Conservation (phyloP, 1,139 yeast genomes). For the Sugiyamaella sp. region DNA sequence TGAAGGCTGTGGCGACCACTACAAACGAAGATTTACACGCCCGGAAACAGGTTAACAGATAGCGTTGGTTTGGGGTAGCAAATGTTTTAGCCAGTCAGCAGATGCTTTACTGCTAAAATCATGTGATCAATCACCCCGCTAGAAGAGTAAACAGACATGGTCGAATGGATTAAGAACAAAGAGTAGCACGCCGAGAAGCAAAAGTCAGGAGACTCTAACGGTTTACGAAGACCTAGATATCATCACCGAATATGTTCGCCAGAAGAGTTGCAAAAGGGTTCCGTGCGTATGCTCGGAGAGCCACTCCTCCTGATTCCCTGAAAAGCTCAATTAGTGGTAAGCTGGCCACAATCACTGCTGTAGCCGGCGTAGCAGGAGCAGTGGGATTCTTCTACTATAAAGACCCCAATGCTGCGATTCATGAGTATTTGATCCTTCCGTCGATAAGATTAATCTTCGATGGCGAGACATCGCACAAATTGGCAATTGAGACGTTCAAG, state of each 20-base stretch:
- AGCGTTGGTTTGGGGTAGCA: no score
- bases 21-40: no score
- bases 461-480: slow-evolving; percentile 81
- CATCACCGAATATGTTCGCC: slow-evolving; percentile 2
- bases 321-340: slow-evolving; percentile 27
- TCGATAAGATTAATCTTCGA: slow-evolving; percentile 67
- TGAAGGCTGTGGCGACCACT: no score
- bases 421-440: slow-evolving; percentile 81
- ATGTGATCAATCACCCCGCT: no score
- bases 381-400: slow-evolving; percentile 50
- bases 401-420: slow-evolving; percentile 82
- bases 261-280: not conserved
- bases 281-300: not conserved
- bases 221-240: not conserved
- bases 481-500: slow-evolving; percentile 73
- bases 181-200: not conserved
- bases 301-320: not conserved
- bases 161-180: no score
- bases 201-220: not conserved
- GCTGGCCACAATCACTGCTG: slow-evolving; percentile 32
- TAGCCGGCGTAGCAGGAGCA: slow-evolving; percentile 45
- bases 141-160: no score
- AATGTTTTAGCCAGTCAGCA: no score
- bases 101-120: no score
- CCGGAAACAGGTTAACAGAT: no score